Conservation (phyloP, 441 rosid species). For the Manihot esculenta region DNA sequence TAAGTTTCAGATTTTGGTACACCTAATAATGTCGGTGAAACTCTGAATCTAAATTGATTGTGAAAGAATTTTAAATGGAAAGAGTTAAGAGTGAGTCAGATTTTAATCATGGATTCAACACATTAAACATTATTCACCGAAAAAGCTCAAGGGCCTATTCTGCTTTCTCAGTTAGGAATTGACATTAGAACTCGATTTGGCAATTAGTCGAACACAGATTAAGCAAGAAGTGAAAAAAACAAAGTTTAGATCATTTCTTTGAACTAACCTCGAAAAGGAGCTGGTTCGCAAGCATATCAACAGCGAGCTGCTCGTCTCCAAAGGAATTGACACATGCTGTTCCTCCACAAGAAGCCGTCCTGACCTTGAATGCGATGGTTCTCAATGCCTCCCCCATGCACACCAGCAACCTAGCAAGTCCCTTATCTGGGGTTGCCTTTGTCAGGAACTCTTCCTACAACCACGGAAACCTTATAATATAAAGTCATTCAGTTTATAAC, state of each 20-base stretch:
- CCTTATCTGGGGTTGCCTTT: constrained; percentile 83
- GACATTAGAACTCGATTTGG: no score
- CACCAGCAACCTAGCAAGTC: constrained; percentile 61
- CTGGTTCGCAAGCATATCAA: constrained; percentile 88
- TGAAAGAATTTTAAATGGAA: neutral
- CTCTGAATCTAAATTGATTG: neutral
- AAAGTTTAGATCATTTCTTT: no score
- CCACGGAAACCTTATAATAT: neutral
- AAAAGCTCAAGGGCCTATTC: no score
- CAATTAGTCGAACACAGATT: no score
- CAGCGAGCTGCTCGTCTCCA: constrained; percentile 97
- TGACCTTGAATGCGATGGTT: constrained; percentile 85
- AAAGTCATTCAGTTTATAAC: neutral
- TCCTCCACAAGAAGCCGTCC: constrained; percentile 98
- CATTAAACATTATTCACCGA: no score
- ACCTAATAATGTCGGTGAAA: neutral
- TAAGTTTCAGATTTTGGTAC: neutral
- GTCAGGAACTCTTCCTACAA: constrained; percentile 80
- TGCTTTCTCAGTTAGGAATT: no score
- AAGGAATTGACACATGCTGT: constrained; percentile 90
- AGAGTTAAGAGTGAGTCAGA: neutral
- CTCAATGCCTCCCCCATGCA: constrained; percentile 97
- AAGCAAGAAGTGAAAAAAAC: no score
- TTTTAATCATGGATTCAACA: no score
- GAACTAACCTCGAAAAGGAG: constrained; percentile 80